Evolutionary conservation across 257 asterid species (phyloP), one percentile per base, ranked within the genome.

Genomic region (Echium plantagineum): DNA sequence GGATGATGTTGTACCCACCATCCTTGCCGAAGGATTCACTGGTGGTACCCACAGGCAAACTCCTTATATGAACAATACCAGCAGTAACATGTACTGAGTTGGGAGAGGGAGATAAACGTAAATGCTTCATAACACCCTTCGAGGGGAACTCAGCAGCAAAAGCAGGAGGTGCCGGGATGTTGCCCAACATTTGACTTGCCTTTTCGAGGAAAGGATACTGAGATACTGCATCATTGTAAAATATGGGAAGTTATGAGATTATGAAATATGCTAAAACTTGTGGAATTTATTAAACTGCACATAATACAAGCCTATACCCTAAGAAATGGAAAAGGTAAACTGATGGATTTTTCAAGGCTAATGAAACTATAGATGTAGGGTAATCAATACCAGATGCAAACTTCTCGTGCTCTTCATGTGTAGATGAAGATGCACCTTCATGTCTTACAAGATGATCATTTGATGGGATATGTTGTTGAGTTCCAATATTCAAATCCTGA

Each of bases 131-230:
- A 0, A 80, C 77, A 47, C 74, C 79, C 65, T 93, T 85, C 13
- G 89, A 66, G 59, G 97, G 91, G 22, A 86, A 83, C 68, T 93
- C 99, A 8, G 91, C 66, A 58, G 99, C 97, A 72, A 84, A 67
- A 61, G 99, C 97, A 6, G 96, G 85, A 22, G 97, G 94, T 63
- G 97, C 94, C 16, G 79, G 83, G 72, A 85, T 68, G 79, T 79
- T 74, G 65, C 87, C 94, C 87, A 89, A 59, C 96, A 89, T 83
- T 3, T 71, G 82, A 63, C 89, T 89, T 12, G 99, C 91, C 62
- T 83, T 70, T 69, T 81, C 81, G 65, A 77, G 60, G 69, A 75
- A 86, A 54, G 95, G 87, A 69, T 81, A 63, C 52, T 80, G 76
- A 64, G 55, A 58, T 74, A 76, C 96, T 90, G 91, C 67, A 68